Evolutionary conservation across 768 basidiomycete genomes (phyloP), one percentile per base, ranked within the genome.

Genomic region (Leccinum sublutescens): DNA sequence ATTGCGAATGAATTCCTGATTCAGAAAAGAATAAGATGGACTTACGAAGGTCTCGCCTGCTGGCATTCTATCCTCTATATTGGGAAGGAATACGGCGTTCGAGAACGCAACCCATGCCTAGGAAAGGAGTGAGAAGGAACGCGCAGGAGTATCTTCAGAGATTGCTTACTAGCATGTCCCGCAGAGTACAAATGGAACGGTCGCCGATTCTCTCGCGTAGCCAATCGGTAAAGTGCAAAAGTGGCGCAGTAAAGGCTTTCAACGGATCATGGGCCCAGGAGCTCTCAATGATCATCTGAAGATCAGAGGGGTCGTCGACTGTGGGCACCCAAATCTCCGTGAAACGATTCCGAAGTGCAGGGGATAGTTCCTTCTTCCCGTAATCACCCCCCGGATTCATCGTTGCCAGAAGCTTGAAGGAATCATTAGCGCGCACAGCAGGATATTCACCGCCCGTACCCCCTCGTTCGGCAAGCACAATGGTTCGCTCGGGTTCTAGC

Each of bases 361-460:
- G 96, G 2, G 97, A 98, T 2, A 99, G 78, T 70, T 99, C 97
- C 71, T 98, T 99, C 79, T 99, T 99, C 23, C 97, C 97, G 66
- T 95, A 98, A 68, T 99, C 97, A 14, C 97, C 97, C 19, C 97
- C 97, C 0, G 97, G 97, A 71, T 99, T 99, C 97, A 99, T 99
- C 3, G 97, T 98, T 2, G 97, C 94, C 0, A 98, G 79, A 38
- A 99, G 85, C 70, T 95, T 89, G 80, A 99, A 99, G 1, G 75
- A 76, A 4, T 80, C 75, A 7, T 76, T 70, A 8, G 94, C 95
- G 19, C 74, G 77, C 45, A 98, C 78, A 7, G 80, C 79, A 31
- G 88, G 83, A 62, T 88, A 80, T 33, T 86, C 87, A 11, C 84
- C 77, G 60, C 87, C 84, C 47, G 81, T 82, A 11, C 93, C 93